These are phyloP conservation scores for Ceratocystiopsis sp. DNA, from an alignment of 2,329 filamentous ascomycete species.

Conservation along the genomic window DNA sequence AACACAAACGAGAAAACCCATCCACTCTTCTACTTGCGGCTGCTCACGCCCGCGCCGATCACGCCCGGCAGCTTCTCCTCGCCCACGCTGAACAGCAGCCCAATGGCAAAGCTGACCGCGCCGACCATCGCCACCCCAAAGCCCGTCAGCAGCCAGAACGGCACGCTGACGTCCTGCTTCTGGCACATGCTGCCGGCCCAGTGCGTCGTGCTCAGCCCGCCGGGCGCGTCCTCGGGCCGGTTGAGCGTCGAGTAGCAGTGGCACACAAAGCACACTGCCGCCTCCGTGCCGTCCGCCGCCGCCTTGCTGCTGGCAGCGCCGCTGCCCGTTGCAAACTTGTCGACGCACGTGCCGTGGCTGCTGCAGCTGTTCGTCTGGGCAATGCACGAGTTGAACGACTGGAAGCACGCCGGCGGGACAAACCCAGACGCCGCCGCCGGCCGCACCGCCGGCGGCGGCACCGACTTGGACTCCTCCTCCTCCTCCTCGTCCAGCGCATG, in stretches of 20 bases:
- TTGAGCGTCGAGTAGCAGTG: conserved; percentile 45
- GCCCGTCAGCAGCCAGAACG: conserved; percentile 73
- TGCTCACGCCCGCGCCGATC: conserved; percentile 83
- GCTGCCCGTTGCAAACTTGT: conserved; percentile 39
- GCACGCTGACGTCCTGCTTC: conserved; percentile 76
- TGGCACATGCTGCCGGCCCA: conserved; percentile 82
- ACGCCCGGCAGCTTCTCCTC: conserved; percentile 81
- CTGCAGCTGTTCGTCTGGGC: conserved; percentile 62
- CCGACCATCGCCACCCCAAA: conserved; percentile 56
- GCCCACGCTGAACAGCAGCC: conserved; percentile 68
- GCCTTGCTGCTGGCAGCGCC: conserved; percentile 14
- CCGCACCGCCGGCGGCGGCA: not conserved
- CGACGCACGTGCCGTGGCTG: conserved; percentile 59
- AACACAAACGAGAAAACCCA: too few relatives aligned
- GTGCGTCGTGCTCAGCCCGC: conserved; percentile 34
- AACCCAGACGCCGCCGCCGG: conserved; percentile 16
- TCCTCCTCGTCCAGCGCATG: too few relatives aligned
- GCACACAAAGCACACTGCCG: conserved; percentile 54
- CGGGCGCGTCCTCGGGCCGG: conserved; percentile 16
- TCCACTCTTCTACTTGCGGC: conserved; percentile 37
- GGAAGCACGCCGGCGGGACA: conserved; percentile 56
- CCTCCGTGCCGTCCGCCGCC: not conserved
- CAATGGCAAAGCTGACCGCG: conserved; percentile 52
- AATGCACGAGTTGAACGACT: conserved; percentile 49
- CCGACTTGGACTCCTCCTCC: conserved; percentile 3